Base-by-base conservation (phyloP, 352 stramenopile species). In the Globisporangium viniferum region DNA sequence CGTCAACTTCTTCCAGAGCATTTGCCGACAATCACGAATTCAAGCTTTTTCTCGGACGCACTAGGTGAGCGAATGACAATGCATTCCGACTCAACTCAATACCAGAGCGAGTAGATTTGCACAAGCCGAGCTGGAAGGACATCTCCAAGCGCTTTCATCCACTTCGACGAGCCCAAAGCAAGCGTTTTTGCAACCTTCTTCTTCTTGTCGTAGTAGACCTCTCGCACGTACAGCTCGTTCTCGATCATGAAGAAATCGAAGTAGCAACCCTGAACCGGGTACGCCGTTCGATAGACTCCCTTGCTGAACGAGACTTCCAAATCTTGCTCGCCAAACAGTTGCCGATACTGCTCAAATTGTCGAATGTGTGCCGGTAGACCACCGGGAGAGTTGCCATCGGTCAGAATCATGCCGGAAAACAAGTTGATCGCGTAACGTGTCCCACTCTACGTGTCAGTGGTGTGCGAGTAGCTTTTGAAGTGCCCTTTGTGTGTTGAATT, bases 341-440 rank as follows among this genome's bases (percentile, higher is more conserved):
- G 51, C 9, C 55, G 35, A 55, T 87, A 92, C 18, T 58, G 54
- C 20, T 70, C 3, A 12, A 79, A 59, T 0, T 64, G 0, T 8
- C 78, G 78, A 64, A 92, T 87, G 0, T 61, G 33, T 0, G 14
- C 5, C n/a, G 81, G 79, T 3, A 92, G 62, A 3, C 78, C 74
- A 20, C 73, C 72, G 20, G 78, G 74, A 20, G 72, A 60, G 27
- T 73, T 70, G 0, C 81, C 83, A 57, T 90, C 73, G 0, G 72
- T 75, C 6, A 88, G 56, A 3, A 90, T 70, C 2, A 64, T 54
- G 0, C 83, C 81, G 1, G 71, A 79, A 20, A 87, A 81, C 29
- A 89, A n/a, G 41, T 90, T 90, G 10, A 90, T 60, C 1, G 76
- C 67, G 35, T 86, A 88, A 10, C 76, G 69, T 0, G 64, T 73